Conservation (phyloP, 768 basidiomycete species). For the Hypholoma sublateritium region DNA sequence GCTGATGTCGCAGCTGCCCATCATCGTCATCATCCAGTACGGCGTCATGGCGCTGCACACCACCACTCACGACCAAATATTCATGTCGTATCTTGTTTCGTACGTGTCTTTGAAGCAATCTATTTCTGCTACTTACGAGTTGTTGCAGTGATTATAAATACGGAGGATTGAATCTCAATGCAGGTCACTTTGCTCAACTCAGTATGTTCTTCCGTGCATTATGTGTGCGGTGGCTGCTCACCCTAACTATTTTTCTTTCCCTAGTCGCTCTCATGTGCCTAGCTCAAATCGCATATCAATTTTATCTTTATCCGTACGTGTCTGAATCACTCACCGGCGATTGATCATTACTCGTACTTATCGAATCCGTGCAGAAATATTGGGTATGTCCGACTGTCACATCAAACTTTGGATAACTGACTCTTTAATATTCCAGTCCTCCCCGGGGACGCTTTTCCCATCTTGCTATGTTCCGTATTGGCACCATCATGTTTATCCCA, state of each 20-base stretch:
- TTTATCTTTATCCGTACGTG: slow-evolving; percentile 85
- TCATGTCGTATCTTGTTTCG: slow-evolving; percentile 91
- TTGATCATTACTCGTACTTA: neutral
- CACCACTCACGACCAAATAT: slow-evolving; percentile 88
- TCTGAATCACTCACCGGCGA: too few species aligned
- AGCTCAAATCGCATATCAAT: slow-evolving; percentile 91
- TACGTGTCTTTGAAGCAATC: slow-evolving; percentile 35
- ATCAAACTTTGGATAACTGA: neutral
- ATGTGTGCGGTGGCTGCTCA: neutral
- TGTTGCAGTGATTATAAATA: slow-evolving; percentile 65
- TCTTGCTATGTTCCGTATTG: slow-evolving; percentile 87
- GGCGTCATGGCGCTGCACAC: slow-evolving; percentile 86
- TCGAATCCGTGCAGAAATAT: slow-evolving; percentile 48
- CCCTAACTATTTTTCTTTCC: neutral
- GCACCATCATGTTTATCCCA: slow-evolving; percentile 84
- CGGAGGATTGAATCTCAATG: slow-evolving; percentile 90
- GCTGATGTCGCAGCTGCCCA: slow-evolving; percentile 71
- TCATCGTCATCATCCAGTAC: slow-evolving; percentile 88
- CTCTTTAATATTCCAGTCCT: slow-evolving; percentile 47
- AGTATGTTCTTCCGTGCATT: slow-evolving; percentile 45
- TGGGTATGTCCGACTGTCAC: slow-evolving; percentile 38
- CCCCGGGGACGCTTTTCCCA: slow-evolving; percentile 83
- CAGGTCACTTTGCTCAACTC: slow-evolving; percentile 89
- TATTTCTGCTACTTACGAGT: neutral
- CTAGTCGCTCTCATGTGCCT: slow-evolving; percentile 90